Conservation (phyloP, 2,329 filamentous ascomycete species). For the Hypoxylon rubiginosum region DNA sequence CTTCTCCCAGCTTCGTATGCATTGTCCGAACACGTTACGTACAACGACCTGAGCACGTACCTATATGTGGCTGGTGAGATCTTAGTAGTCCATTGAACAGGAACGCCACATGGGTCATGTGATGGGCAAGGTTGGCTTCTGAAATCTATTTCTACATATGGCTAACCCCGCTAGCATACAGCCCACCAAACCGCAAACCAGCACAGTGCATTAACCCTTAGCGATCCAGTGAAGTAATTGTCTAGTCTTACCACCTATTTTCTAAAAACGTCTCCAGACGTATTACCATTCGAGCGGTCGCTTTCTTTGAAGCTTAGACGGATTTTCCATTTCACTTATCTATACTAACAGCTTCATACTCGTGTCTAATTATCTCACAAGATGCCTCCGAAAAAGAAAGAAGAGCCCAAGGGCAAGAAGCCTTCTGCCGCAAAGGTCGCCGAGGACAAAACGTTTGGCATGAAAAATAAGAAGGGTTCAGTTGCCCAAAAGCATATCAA, state of each 20-base stretch:
- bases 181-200: slow-evolving; percentile 43
- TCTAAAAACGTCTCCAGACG: slow-evolving; percentile 5
- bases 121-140: slow-evolving; percentile 37
- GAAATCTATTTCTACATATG: slow-evolving; percentile 28
- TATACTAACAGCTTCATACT: neutral
- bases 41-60: slow-evolving; percentile 11
- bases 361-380: slow-evolving; percentile 53
- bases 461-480: slow-evolving; percentile 99
- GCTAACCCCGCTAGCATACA: slow-evolving; percentile 41
- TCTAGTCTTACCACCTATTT: slow-evolving; percentile 24
- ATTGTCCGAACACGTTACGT: slow-evolving; percentile 7
- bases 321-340: neutral
- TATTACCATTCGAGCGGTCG: neutral
- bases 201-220: slow-evolving; percentile 18
- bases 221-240: slow-evolving; percentile 38
- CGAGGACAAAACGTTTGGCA: slow-evolving; percentile 98
- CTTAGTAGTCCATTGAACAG: neutral
- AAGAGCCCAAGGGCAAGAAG: slow-evolving; percentile 68
- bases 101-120: slow-evolving; percentile 26
- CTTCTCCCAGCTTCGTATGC: slow-evolving; percentile 27
- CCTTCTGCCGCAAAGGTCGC: slow-evolving; percentile 72
- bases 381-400: slow-evolving; percentile 79
- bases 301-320: neutral
- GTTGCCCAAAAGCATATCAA: slow-evolving; percentile 92
- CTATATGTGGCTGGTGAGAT: slow-evolving; percentile 8